Evolutionary conservation across 2,329 filamentous ascomycete species (phyloP), one percentile per base, ranked within the genome.

Genomic region (Verticillium isaacii): DNA sequence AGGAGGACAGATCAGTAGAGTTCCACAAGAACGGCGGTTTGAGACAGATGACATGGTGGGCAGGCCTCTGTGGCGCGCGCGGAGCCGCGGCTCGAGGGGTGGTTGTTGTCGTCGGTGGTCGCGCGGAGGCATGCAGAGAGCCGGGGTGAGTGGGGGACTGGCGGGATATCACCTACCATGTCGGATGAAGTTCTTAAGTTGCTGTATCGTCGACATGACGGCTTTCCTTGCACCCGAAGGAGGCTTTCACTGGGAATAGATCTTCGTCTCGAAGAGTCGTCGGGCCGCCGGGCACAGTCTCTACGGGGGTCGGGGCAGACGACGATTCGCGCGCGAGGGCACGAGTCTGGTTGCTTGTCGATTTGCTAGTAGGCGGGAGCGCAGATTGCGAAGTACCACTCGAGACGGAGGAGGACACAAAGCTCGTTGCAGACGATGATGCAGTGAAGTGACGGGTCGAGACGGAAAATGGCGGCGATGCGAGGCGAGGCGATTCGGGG

Each of bases 111-210:
- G 45, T 11, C 19, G 8, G n/a, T 50, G n/a, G 8, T 23, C 19
- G 45, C 45, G 34, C 45, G 9, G 19, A 50, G 19, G 23, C 7
- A 50, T 50, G 45, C 19, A 29, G 39, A 19, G 50, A 23, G 45
- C 29, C 23, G 23, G 37, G 36, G 9, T 36, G 25, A 25, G 52
- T 14, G 37, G 19, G 57, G 19, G 12, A 23, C 23, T 23, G n/a
- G n/a, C 9, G 58, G 36, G 60, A 62, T 50, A 54, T 61, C 41
- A 71, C 80, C 61, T 79, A 88, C 85, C 94, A 82, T 97, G 94
- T 68, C 94, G 91, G 78, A 98, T 95, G 78, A 98, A 96, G 78
- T 97, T 97, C 80, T 98, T 97, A 71, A 97, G 86, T 74, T 95
- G 95, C 81, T 97, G 94, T 80, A 97, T 96, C 68, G 85, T 87